Percentiles rank a stretch among this genome's conserved stretches.
These are phyloP conservation scores for Krasilnikovozyma curviuscula DNA, from an alignment of 768 basidiomycete genomes.

Conservation along the genomic window DNA sequence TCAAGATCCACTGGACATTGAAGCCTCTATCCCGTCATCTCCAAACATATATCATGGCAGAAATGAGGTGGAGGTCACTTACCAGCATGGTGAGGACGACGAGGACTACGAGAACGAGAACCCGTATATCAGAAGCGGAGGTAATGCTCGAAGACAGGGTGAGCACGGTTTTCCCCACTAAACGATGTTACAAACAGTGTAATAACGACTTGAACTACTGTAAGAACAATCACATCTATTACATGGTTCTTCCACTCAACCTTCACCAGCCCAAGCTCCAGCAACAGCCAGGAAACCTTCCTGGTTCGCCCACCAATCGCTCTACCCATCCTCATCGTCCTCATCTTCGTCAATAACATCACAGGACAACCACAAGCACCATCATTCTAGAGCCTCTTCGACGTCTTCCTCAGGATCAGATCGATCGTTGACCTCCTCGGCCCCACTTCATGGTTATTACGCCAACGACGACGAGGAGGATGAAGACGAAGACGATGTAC, in stretches of 20 bases:
- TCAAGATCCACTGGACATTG: slow-evolving; percentile 1
- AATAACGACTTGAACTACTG: neutral
- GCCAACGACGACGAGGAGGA: neutral
- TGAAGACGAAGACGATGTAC: neutral
- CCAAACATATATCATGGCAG: neutral
- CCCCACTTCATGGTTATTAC: neutral
- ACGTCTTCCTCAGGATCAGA: neutral
- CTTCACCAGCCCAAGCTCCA: neutral
- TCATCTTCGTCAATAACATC: slow-evolving; percentile 1
- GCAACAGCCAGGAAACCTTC: neutral
- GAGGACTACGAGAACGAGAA: slow-evolving; percentile 1
- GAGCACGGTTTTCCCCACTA: no score
- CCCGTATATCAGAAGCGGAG: no score
- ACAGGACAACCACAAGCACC: no score
- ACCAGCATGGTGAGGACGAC: neutral
- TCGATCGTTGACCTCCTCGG: neutral
- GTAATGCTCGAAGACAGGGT: no score
- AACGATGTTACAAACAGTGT: neutral
- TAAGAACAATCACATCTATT: neutral
- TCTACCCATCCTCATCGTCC: slow-evolving; percentile 3
- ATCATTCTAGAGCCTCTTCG: slow-evolving; percentile 1
- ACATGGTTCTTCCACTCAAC: neutral
- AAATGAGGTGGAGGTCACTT: neutral
- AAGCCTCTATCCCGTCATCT: neutral
- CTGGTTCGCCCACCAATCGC: slow-evolving; percentile 9